A percentile compares a stretch with the other conserved stretches of the same genome.
These are phyloP conservation scores for Euryodendron excelsum DNA, from an alignment of 148 eudicot genomes.

Conservation along the genomic window DNA sequence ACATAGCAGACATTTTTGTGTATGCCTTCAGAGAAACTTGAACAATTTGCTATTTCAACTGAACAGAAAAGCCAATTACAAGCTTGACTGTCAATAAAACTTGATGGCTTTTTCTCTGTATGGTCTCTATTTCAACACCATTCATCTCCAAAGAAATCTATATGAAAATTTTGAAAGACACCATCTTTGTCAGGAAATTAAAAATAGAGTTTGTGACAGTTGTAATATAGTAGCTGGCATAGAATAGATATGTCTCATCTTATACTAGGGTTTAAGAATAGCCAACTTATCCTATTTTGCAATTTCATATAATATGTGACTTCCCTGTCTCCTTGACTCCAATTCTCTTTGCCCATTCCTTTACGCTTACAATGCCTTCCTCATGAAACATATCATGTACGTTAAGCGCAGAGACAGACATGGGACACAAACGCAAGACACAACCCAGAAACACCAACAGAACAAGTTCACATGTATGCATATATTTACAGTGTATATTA, in stretches of 20 bases:
- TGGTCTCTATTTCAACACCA: not conserved
- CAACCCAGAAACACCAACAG: no score
- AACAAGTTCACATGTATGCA: no score
- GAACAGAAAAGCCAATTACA: not conserved
- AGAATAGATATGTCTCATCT: no score
- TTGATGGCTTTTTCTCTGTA: no score
- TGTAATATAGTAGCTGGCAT: no score
- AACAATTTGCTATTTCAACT: not conserved
- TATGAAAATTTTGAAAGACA: not conserved
- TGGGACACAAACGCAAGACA: not conserved
- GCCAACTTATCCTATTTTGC: not conserved
- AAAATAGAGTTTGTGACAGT: not conserved
- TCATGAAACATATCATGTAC: not conserved
- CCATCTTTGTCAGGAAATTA: not conserved
- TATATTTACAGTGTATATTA: no score
- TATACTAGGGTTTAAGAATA: not conserved
- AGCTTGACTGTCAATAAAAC: not conserved
- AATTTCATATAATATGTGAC: not conserved
- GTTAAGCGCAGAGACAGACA: not conserved
- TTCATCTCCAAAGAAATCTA: not conserved
- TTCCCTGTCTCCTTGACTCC: not conserved
- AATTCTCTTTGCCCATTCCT: not conserved
- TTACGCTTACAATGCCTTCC: not conserved
- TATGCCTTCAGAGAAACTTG: not conserved
- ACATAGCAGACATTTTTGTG: not conserved